Percentiles rank a stretch among this genome's conserved stretches.
These are phyloP conservation scores for Atkinsonella hypoxylon DNA, from an alignment of 2,329 filamentous ascomycete species.

Conservation along the genomic window DNA sequence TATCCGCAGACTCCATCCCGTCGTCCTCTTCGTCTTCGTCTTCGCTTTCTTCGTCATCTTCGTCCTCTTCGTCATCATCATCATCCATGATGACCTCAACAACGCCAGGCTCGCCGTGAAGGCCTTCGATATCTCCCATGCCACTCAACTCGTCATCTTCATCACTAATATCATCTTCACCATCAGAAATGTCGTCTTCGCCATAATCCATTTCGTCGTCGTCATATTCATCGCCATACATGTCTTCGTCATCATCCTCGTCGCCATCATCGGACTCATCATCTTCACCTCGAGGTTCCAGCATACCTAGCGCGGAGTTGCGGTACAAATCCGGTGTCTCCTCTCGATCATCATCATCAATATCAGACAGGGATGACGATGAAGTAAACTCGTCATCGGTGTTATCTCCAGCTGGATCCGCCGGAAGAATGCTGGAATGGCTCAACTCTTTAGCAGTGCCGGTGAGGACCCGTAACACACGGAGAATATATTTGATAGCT, in stretches of 20 bases:
- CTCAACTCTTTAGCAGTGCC: constrained; percentile 79
- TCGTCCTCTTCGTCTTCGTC: constrained; percentile 45
- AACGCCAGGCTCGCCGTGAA: constrained; percentile 48
- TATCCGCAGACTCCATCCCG: constrained; percentile 30
- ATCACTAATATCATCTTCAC: constrained; percentile 80
- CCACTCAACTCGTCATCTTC: constrained; percentile 74
- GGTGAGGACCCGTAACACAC: constrained; percentile 77
- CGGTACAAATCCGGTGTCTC: constrained; percentile 96
- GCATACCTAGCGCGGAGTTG: constrained; percentile 89
- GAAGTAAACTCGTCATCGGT: constrained; percentile 83
- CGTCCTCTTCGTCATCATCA: constrained; percentile 50
- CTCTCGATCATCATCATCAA: constrained; percentile 67
- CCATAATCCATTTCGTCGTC: constrained; percentile 88
- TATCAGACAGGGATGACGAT: constrained; percentile 77
- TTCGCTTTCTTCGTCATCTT: constrained; percentile 46
- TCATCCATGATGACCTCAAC: constrained; percentile 72
- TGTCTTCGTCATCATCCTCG: constrained; percentile 68
- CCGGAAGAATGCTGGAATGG: constrained; percentile 63
- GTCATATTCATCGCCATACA: constrained; percentile 86
- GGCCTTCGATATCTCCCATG: constrained; percentile 75
- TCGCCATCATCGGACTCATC: constrained; percentile 71
- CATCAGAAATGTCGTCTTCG: constrained; percentile 71
- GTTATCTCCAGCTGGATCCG: constrained; percentile 48
- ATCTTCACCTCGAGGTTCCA: constrained; percentile 71
- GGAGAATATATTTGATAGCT: constrained; percentile 90